Percentiles rank a stretch among this genome's conserved stretches.
These are phyloP conservation scores for Starmerella tilneyi DNA, from an alignment of 805 yeast species.

Conservation along the genomic window DNA sequence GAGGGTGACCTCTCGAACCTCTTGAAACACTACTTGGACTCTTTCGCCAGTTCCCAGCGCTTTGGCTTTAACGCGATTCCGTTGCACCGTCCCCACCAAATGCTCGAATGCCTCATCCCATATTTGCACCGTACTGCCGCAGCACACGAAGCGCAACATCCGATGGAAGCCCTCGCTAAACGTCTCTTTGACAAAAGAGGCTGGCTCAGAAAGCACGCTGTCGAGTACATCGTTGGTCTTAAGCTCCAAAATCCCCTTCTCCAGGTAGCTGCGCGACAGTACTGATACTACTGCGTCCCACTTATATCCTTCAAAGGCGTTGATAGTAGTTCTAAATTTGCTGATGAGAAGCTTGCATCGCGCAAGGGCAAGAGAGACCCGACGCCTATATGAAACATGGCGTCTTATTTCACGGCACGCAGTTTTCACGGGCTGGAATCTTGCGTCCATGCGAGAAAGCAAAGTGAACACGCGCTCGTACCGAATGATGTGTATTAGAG, in stretches of 20 bases:
- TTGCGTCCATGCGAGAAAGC: background rate
- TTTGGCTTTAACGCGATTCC: background rate
- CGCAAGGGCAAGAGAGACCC: background rate
- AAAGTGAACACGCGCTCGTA: constrained; percentile 18
- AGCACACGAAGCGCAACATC: constrained; percentile 13
- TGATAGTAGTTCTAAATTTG: constrained; percentile 5
- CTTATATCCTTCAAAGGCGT: constrained; percentile 10
- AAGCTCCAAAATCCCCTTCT: constrained; percentile 12
- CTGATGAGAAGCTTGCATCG: constrained; percentile 6
- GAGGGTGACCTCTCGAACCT: constrained; percentile 17
- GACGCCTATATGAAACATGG: background rate
- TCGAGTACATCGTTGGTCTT: constrained; percentile 21
- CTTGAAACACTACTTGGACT: constrained; percentile 9
- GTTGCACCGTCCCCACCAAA: constrained; percentile 6
- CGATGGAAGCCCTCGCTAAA: constrained; percentile 3
- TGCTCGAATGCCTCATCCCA: constrained; percentile 20
- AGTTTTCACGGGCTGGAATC: constrained; percentile 1
- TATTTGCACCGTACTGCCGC: constrained; percentile 6
- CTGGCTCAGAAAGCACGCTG: background rate
- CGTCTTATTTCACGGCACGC: constrained; percentile 5
- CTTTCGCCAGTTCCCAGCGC: background rate
- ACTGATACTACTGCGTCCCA: constrained; percentile 21
- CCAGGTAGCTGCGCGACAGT: constrained; percentile 18
- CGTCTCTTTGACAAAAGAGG: constrained; percentile 20
- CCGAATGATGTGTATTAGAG: constrained; percentile 12